Evolutionary conservation across 148 eudicot species (phyloP), one percentile per base, ranked within the genome.

Genomic region (Nyssa sinensis): DNA sequence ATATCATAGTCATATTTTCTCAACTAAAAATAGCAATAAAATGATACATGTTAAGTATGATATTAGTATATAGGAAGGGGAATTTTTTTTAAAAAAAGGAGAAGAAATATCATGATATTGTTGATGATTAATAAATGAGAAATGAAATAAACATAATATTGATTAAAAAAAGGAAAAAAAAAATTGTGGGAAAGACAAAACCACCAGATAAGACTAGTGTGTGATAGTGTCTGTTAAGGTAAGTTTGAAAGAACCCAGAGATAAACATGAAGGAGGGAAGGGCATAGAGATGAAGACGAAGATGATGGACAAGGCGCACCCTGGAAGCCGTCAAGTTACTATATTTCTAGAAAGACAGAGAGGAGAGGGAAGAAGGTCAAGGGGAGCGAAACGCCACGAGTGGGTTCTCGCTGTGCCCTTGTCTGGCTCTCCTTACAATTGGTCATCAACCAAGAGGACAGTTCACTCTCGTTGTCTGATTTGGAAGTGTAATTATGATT

Each of bases 341-440:
- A 12, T 44, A 44, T 0, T 55, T n/a, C 10, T 55, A 55, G 25
- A 65, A 28, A 62, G 65, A 62, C 32, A 62, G 17, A 63, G 66
- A 31, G 66, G 6, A 14, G 14, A 47, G 4, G 37, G 33, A n/a
- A 64, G 41, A 64, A 39, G 33, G 67, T 21, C 14, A 23, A 13
- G 8, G 47, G 9, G 33, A 11, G 10, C 28, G 39, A 66, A 53
- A 13, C 24, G 70, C 47, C 69, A 66, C 53, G 51, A 66, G 69
- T 28, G 35, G 37, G 51, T 1, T 39, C 70, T 66, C 69, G 27
- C 51, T 39, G 44, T 12, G 17, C 19, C 51, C 51, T n/a, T 11
- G 17, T 44, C 51, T 66, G 69, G 29, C 51, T 66, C 7, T 37
- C 31, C 51, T 23, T 24, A 66, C 70, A 66, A 35, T 39, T 66